A percentile compares a stretch with the other conserved stretches of the same genome.
phyloP scores from a whole-genome alignment of 768 basidiomycete species.

The Leccinum olivaceopallidum region DNA sequence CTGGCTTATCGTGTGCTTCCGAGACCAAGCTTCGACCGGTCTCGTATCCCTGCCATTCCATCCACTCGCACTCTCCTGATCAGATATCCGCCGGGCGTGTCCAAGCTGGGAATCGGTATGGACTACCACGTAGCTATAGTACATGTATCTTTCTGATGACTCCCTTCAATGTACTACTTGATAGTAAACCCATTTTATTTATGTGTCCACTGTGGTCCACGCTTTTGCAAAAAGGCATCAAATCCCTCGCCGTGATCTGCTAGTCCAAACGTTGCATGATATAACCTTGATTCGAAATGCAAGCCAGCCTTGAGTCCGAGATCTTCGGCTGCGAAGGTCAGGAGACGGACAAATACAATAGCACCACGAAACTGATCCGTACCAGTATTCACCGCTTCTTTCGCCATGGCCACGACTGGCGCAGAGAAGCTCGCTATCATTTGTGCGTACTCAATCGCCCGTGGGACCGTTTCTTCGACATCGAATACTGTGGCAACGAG shows the following conservation, averaged over 20 bases:
- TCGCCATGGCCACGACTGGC: slow-evolving; percentile 40
- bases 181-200: slow-evolving; percentile 26
- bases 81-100: background rate
- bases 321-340: slow-evolving; percentile 40
- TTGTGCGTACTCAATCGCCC: slow-evolving; percentile 43
- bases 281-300: slow-evolving; percentile 47
- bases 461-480: slow-evolving; percentile 40
- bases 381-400: slow-evolving; percentile 54
- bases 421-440: slow-evolving; percentile 34
- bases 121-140: too few relatives aligned
- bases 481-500: slow-evolving; percentile 47
- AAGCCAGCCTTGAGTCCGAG: slow-evolving; percentile 46
- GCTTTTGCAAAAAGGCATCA: slow-evolving; percentile 48
- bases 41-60: background rate
- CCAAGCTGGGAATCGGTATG: background rate
- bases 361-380: background rate
- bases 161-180: background rate
- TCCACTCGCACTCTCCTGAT: background rate
- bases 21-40: background rate
- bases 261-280: slow-evolving; percentile 53
- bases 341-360: background rate
- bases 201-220: slow-evolving; percentile 44
- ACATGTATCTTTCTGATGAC: background rate
- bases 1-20: background rate
- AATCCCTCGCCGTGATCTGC: slow-evolving; percentile 48